Percentiles rank a stretch among this genome's conserved stretches.
These are phyloP conservation scores for Ruellia speciosa DNA, from an alignment of 305 asterid genomes.

Conservation along the genomic window DNA sequence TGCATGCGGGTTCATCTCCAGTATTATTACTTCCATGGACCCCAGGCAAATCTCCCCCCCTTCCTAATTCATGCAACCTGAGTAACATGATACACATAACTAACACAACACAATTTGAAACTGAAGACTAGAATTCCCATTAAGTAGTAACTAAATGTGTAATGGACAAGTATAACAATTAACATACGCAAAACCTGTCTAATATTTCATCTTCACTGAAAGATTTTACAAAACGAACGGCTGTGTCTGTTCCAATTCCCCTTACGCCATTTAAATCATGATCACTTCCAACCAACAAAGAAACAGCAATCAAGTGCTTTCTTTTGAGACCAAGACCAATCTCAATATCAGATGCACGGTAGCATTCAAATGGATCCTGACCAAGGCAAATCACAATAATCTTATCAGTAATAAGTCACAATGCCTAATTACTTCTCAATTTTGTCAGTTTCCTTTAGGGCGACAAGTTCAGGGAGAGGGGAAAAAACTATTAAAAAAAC, in stretches of 20 bases:
- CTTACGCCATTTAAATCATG: slow-evolving; percentile 68
- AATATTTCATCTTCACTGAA: slow-evolving; percentile 63
- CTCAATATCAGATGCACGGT: slow-evolving; percentile 69
- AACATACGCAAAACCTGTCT: slow-evolving; percentile 51
- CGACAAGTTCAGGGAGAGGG: no score
- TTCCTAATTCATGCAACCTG: slow-evolving; percentile 60
- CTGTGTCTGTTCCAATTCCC: slow-evolving; percentile 82
- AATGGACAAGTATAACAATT: slow-evolving; percentile 12
- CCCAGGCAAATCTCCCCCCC: slow-evolving; percentile 31
- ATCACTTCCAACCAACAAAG: slow-evolving; percentile 87
- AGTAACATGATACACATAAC: slow-evolving; percentile 8
- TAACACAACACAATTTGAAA: slow-evolving; percentile 6
- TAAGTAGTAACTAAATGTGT: slow-evolving; percentile 11
- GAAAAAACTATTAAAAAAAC: no score
- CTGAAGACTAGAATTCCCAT: background rate
- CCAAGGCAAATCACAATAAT: slow-evolving; percentile 6
- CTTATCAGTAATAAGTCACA: background rate
- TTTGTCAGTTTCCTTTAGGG: background rate
- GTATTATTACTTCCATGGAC: slow-evolving; percentile 23
- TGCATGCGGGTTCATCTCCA: slow-evolving; percentile 25
- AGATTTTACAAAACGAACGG: slow-evolving; percentile 71
- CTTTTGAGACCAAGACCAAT: slow-evolving; percentile 70
- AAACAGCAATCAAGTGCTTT: slow-evolving; percentile 75
- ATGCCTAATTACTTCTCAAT: slow-evolving; percentile 27
- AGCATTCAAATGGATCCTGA: slow-evolving; percentile 93